Evolutionary conservation across 495 filamentous ascomycete species (phyloP).

Genomic region (Aspergillus asperescens): DNA sequence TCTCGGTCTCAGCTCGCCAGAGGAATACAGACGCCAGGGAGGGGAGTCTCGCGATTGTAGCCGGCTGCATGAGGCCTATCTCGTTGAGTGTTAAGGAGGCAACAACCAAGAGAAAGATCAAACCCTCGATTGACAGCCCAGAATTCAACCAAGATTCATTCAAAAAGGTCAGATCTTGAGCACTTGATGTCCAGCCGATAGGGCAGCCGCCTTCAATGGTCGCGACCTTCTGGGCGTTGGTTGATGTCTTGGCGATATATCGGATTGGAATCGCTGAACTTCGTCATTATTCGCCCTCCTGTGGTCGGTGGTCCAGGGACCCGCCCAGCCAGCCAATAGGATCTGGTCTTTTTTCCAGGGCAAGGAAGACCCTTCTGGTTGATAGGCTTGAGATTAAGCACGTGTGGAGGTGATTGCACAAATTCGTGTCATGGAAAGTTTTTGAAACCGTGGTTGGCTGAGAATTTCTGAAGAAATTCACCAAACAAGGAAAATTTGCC

Average conservation of each 20-base stretch:
- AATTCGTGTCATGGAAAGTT: not conserved
- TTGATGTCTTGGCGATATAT: no score
- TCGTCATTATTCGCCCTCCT: not conserved
- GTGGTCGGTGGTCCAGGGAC: not conserved
- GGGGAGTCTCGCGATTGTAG: not conserved
- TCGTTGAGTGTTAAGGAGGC: no score
- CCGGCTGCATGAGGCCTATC: not conserved
- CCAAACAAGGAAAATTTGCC: not conserved
- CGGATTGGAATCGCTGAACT: no score
- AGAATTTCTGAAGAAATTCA: constrained; percentile 2
- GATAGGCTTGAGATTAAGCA: constrained; percentile 13
- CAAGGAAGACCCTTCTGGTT: not conserved
- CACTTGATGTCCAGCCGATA: not conserved
- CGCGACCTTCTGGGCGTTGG: not conserved
- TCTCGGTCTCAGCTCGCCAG: not conserved
- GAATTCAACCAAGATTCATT: not conserved
- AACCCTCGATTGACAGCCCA: no score
- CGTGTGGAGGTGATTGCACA: constrained; percentile 13
- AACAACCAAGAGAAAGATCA: no score
- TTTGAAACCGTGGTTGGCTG: not conserved
- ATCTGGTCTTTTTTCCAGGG: not conserved
- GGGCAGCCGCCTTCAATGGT: not conserved
- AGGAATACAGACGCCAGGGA: not conserved
- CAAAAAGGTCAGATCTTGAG: not conserved
- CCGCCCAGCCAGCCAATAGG: not conserved